phyloP scores from a whole-genome alignment of 495 filamentous ascomycete species.

The Aspergillus conjunctus region DNA sequence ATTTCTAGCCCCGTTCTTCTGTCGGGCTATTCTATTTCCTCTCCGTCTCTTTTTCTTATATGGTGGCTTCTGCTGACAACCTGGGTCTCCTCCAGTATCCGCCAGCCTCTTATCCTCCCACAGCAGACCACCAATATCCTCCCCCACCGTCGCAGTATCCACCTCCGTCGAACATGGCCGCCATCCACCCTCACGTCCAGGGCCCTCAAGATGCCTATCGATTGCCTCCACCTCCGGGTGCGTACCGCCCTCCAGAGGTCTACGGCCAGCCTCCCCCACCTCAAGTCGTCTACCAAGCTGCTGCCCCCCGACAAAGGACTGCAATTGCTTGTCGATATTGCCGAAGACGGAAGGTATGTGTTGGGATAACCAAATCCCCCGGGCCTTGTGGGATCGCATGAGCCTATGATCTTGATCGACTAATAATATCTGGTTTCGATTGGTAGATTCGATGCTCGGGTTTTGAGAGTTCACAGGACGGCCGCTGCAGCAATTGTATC shows the following conservation, averaged over 20 bases:
- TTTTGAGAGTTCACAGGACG: slow-evolving; percentile 75
- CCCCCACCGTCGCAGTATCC: slow-evolving; percentile 39
- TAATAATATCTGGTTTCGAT: slow-evolving; percentile 18
- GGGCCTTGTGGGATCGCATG: background rate
- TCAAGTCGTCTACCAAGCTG: slow-evolving; percentile 61
- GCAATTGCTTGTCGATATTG: slow-evolving; percentile 87
- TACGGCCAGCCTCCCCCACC: slow-evolving; percentile 48
- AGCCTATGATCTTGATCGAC: background rate
- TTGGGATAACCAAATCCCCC: background rate
- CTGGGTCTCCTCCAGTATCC: slow-evolving; percentile 32
- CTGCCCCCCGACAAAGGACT: slow-evolving; percentile 75
- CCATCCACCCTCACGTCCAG: slow-evolving; percentile 41
- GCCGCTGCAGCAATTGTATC: slow-evolving; percentile 76
- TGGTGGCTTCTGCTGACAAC: slow-evolving; percentile 6
- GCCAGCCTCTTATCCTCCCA: slow-evolving; percentile 44
- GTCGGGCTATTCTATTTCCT: background rate
- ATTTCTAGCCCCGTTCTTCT: slow-evolving; percentile 6
- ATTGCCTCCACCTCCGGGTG: slow-evolving; percentile 43
- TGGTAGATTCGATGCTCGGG: slow-evolving; percentile 80
- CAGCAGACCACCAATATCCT: slow-evolving; percentile 41
- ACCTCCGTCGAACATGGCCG: slow-evolving; percentile 44
- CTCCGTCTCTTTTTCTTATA: slow-evolving; percentile 14
- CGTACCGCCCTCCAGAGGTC: slow-evolving; percentile 46
- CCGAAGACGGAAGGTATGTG: slow-evolving; percentile 73
- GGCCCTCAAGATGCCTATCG: slow-evolving; percentile 43